These are phyloP conservation scores for Aureobasidium mangrovei DNA, from an alignment of 2,329 filamentous ascomycete genomes.

Conservation along the genomic window DNA sequence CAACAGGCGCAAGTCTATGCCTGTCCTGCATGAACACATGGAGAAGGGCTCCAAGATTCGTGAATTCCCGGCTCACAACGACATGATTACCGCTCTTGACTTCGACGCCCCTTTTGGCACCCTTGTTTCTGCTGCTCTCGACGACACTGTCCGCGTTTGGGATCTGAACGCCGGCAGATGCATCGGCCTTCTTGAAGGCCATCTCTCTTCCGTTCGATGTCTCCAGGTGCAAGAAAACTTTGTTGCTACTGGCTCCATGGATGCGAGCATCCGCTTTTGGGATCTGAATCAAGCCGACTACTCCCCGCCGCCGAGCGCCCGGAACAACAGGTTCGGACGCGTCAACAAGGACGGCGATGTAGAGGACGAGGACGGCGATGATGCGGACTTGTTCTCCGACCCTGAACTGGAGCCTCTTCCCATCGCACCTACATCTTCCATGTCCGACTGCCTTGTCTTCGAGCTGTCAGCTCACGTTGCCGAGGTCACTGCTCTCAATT, in stretches of 20 bases:
- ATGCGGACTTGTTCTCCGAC: conserved; percentile 7
- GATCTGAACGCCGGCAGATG: conserved; percentile 89
- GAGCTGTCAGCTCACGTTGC: conserved; percentile 84
- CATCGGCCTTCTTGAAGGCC: conserved; percentile 84
- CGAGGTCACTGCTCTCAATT: conserved; percentile 89
- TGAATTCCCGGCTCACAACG: conserved; percentile 79
- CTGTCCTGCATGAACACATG: conserved; percentile 90
- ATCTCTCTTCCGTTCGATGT: conserved; percentile 85
- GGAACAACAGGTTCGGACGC: conserved; percentile 35
- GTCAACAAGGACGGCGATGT: conserved; percentile 44
- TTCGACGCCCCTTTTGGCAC: conserved; percentile 97
- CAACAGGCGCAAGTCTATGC: conserved; percentile 73
- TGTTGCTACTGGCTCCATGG: conserved; percentile 86
- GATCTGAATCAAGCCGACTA: conserved; percentile 85
- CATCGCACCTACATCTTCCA: conserved; percentile 61
- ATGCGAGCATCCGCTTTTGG: conserved; percentile 91
- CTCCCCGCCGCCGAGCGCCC: conserved; percentile 56
- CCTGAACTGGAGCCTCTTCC: conserved; percentile 15
- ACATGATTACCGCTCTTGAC: conserved; percentile 81
- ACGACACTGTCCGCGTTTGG: conserved; percentile 94
- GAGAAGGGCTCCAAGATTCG: conserved; percentile 81
- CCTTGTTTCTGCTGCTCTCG: conserved; percentile 82
- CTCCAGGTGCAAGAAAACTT: conserved; percentile 94
- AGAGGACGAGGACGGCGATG: conserved; percentile 18
- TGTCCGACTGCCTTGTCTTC: conserved; percentile 83